Conservation (phyloP, 2,329 filamentous ascomycete genomes). For the Ophiosphaerella korrae region DNA sequence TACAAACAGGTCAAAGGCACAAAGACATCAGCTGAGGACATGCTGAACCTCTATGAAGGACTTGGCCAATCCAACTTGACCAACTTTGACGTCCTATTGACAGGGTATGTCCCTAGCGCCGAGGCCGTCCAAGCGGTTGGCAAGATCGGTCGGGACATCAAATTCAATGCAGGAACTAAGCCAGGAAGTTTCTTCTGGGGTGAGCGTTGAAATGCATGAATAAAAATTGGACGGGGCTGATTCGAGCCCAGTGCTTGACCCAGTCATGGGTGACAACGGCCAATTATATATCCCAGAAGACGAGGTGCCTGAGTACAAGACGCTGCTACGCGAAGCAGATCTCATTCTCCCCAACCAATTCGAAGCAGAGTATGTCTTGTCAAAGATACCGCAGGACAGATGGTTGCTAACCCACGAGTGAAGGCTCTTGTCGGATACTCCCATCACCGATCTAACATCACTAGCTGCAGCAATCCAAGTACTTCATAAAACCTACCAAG, state of each 20-base stretch:
- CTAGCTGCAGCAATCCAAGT: constrained; percentile 75
- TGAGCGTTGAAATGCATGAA: constrained; percentile 37
- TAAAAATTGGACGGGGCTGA: constrained; percentile 15
- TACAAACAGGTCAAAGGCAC: constrained; percentile 89
- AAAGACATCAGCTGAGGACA: constrained; percentile 78
- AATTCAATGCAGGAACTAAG: constrained; percentile 63
- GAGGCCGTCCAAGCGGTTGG: constrained; percentile 84
- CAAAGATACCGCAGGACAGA: not conserved
- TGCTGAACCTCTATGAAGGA: constrained; percentile 81
- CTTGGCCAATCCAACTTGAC: constrained; percentile 82
- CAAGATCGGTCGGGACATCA: constrained; percentile 79
- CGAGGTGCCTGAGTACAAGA: constrained; percentile 88
- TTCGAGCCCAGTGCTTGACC: constrained; percentile 72
- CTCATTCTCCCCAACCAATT: constrained; percentile 96
- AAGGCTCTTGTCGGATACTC: constrained; percentile 82
- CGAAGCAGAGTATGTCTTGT: constrained; percentile 78
- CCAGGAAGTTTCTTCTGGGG: constrained; percentile 90
- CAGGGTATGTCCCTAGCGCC: constrained; percentile 90
- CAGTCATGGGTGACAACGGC: constrained; percentile 97
- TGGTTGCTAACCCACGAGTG: constrained; percentile 4
- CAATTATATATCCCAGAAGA: constrained; percentile 89
- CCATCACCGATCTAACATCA: constrained; percentile 75
- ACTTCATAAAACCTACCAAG: constrained; percentile 74
- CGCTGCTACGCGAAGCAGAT: constrained; percentile 79
- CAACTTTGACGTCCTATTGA: constrained; percentile 91